A percentile compares a stretch with the other conserved stretches of the same genome.
Conservation (phyloP, 192 early-diverging fungal species). For the Coemansia sp. region DNA sequence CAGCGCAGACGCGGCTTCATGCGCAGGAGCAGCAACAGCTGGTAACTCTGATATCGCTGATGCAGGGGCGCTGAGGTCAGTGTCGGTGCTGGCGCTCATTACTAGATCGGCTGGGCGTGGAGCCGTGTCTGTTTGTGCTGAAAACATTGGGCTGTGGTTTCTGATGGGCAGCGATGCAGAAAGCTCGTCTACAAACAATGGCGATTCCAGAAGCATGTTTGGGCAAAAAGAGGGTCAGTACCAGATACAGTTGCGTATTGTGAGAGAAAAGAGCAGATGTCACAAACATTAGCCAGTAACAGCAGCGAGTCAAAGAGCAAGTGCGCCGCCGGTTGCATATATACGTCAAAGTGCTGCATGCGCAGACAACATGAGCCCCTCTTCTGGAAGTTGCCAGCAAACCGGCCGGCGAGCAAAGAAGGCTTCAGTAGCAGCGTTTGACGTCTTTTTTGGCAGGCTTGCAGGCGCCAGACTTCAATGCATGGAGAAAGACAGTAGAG, state of each 20-base stretch:
- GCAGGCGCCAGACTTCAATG: neutral
- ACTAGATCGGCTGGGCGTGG: constrained; percentile 1
- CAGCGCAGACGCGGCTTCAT: neutral
- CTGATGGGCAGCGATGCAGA: constrained; percentile 9
- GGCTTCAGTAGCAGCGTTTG: constrained; percentile 6
- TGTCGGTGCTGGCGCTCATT: constrained; percentile 6
- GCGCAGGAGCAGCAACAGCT: neutral
- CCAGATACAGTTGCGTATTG: neutral
- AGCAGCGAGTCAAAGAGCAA: neutral
- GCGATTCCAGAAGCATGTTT: constrained; percentile 13
- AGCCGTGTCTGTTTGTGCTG: constrained; percentile 10
- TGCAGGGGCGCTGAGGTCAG: constrained; percentile 5
- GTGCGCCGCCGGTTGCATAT: constrained; percentile 4
- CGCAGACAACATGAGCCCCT: neutral
- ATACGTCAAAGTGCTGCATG: neutral
- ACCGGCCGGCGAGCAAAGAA: neutral
- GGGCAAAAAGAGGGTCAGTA: neutral
- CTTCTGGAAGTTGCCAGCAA: neutral
- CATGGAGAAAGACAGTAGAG: constrained; percentile 5
- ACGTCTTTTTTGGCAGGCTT: constrained; percentile 2
- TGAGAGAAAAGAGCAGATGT: neutral
- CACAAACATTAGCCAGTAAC: neutral
- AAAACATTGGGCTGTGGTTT: constrained; percentile 18
- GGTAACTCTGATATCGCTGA: neutral
- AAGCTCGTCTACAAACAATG: constrained; percentile 21